These are phyloP conservation scores for Solanum etuberosum DNA, from an alignment of 257 asterid species.

Conservation along the genomic window DNA sequence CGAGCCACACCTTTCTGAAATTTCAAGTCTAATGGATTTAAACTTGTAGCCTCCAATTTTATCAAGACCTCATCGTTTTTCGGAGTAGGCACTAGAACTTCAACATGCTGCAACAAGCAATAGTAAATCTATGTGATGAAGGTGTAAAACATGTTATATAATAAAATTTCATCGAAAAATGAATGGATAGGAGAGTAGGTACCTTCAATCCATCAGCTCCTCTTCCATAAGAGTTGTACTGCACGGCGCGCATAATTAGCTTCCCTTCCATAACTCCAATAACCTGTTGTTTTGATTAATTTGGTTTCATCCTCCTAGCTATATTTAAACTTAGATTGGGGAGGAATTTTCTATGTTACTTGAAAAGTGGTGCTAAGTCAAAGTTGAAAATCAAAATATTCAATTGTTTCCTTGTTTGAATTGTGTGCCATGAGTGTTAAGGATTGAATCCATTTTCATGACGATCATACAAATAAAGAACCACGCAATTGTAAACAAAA, in stretches of 20 bases:
- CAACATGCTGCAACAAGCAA: not conserved
- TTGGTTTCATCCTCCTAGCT: not conserved
- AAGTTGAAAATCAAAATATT: not conserved
- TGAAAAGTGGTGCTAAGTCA: not conserved
- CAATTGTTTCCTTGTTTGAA: not conserved
- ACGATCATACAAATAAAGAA: not conserved
- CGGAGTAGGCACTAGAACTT: not conserved
- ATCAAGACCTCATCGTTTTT: not conserved
- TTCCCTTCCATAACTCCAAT: not conserved
- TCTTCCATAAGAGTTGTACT: not conserved
- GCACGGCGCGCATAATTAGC: not conserved
- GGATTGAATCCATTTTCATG: not conserved
- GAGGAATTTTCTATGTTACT: not conserved
- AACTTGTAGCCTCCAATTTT: slow-evolving; percentile 10
- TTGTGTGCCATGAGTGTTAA: not conserved
- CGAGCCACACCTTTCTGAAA: slow-evolving; percentile 44
- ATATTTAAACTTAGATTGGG: not conserved
- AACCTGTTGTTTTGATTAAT: not conserved
- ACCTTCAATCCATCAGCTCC: slow-evolving; percentile 1
- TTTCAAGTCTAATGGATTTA: slow-evolving; percentile 62
- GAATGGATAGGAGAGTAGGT: not conserved
- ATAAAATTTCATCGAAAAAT: not conserved
- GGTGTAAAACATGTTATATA: too few species aligned
- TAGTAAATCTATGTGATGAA: too few species aligned
- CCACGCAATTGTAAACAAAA: too few species aligned